Evolutionary conservation across 164 flowering plant genomes (phyloP).

Genomic region (Vitis rupestris): DNA sequence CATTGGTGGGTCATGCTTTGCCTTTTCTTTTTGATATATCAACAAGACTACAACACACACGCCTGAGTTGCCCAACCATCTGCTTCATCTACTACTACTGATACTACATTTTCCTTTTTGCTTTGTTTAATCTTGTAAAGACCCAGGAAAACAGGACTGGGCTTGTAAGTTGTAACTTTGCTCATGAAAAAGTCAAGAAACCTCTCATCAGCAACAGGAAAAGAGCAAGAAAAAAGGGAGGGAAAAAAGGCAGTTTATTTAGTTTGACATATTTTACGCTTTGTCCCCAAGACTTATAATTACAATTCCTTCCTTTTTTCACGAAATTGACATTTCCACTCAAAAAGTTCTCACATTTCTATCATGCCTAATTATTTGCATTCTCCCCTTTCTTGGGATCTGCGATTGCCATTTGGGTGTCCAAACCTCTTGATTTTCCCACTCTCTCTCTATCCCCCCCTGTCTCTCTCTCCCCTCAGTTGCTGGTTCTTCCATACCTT

Average conservation of each 20-base stretch:
- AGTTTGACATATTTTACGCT: slow-evolving; percentile 15
- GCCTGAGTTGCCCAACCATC: no score
- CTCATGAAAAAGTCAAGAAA: slow-evolving; percentile 10
- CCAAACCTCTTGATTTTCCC: no score
- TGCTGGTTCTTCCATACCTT: no score
- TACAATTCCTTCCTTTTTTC: background rate
- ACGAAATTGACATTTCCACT: background rate
- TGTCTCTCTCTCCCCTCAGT: no score
- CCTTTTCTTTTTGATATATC: background rate
- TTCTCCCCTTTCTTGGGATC: background rate
- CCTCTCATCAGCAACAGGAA: background rate
- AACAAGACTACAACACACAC: background rate
- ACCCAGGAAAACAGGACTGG: slow-evolving; percentile 13
- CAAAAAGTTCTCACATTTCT: background rate
- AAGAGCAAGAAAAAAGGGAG: background rate
- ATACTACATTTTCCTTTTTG: background rate
- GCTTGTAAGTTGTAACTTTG: background rate
- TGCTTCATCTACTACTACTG: background rate
- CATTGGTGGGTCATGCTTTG: slow-evolving; percentile 39
- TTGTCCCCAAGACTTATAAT: slow-evolving; percentile 7
- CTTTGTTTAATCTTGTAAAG: slow-evolving; percentile 4
- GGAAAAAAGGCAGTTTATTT: slow-evolving; percentile 17
- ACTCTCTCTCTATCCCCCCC: no score
- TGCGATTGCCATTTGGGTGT: no score
- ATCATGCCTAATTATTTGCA: background rate